Percentiles rank a stretch among this genome's conserved stretches.
Evolutionary conservation across 441 rosid species (phyloP).

Genomic region (Lepidium campestre): DNA sequence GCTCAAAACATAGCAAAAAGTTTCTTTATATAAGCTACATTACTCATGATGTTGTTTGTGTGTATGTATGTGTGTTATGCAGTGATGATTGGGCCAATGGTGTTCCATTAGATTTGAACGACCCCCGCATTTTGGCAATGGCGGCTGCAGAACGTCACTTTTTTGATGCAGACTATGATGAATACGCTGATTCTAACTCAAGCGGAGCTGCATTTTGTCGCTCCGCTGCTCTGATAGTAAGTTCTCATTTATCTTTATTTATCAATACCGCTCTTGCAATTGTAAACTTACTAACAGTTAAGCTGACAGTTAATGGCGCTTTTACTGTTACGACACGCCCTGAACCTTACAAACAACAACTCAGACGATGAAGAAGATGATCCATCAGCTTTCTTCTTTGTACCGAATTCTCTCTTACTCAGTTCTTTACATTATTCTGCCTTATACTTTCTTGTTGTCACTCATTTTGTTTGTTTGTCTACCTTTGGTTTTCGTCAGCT

Average conservation of each 20-base stretch:
- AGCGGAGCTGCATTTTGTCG: slow-evolving; percentile 76
- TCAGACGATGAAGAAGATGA: slow-evolving; percentile 57
- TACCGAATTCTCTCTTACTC: slow-evolving; percentile 18
- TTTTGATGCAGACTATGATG: slow-evolving; percentile 66
- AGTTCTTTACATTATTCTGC: not conserved
- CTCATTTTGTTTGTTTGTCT: not conserved
- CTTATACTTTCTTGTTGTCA: not conserved
- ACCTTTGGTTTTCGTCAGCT: slow-evolving; percentile 35
- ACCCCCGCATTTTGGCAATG: slow-evolving; percentile 66
- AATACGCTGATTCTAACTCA: slow-evolving; percentile 56
- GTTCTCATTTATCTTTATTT: not conserved
- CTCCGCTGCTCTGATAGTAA: slow-evolving; percentile 67
- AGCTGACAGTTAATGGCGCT: slow-evolving; percentile 67
- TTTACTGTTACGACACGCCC: slow-evolving; percentile 61
- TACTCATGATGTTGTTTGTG: not conserved
- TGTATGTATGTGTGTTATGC: not conserved
- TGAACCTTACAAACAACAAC: slow-evolving; percentile 39
- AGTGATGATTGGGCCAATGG: slow-evolving; percentile 66
- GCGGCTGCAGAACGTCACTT: slow-evolving; percentile 75
- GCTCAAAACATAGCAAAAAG: not conserved
- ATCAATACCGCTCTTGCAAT: not conserved
- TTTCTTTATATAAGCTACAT: not conserved
- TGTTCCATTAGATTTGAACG: slow-evolving; percentile 58
- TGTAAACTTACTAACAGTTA: not conserved
- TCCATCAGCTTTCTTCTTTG: slow-evolving; percentile 58